Evolutionary conservation across 2,329 filamentous ascomycete species (phyloP).

Genomic region (Botrytis sinoallii): DNA sequence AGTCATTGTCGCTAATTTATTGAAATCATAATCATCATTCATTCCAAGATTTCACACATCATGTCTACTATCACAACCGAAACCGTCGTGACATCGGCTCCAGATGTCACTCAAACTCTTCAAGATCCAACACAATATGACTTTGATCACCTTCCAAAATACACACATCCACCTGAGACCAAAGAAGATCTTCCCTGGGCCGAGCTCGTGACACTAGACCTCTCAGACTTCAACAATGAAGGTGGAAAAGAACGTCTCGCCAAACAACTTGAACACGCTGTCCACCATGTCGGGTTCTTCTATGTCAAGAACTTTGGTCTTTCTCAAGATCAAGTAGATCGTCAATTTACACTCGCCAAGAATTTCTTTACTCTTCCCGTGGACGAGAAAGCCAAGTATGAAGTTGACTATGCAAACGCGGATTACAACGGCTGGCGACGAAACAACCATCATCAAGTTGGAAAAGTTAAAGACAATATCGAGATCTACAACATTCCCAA

Average conservation of each 20-base stretch:
- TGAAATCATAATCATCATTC: background rate
- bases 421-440: conserved; percentile 58
- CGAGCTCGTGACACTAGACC: conserved; percentile 53
- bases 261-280: conserved; percentile 51
- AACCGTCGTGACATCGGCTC: conserved; percentile 7
- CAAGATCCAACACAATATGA: conserved; percentile 28
- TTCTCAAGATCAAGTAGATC: conserved; percentile 56
- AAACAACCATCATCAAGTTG: conserved; percentile 37
- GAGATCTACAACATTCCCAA: conserved; percentile 61
- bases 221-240: conserved; percentile 46
- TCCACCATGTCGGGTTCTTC: conserved; percentile 54
- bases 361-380: conserved; percentile 54
- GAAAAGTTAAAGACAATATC: conserved; percentile 47
- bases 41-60: background rate
- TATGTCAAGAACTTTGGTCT: conserved; percentile 62
- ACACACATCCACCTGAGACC: conserved; percentile 47
- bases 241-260: conserved; percentile 51
- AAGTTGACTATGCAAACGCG: conserved; percentile 48
- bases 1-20: background rate
- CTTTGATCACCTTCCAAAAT: conserved; percentile 39
- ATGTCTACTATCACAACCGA: conserved; percentile 28
- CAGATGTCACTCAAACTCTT: conserved; percentile 14
- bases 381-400: conserved; percentile 58
- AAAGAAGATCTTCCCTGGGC: conserved; percentile 48
- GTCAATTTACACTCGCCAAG: conserved; percentile 59